A percentile compares a stretch with the other conserved stretches of the same genome.
Conservation (phyloP, 805 yeast genomes). For the Ogataea ramenticola region DNA sequence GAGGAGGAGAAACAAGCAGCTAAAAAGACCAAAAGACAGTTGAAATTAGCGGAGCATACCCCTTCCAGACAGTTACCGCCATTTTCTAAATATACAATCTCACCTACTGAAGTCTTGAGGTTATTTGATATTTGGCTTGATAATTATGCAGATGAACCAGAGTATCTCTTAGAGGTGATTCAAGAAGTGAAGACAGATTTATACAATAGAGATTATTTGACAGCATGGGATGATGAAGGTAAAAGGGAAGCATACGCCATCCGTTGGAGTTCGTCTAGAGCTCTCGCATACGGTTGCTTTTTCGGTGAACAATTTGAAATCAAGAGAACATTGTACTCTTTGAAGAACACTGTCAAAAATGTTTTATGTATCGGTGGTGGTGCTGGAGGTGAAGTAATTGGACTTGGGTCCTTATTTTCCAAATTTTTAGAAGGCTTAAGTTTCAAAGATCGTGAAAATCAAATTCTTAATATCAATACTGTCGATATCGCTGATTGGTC, state of each 20-base stretch:
- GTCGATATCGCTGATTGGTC: constrained; percentile 82
- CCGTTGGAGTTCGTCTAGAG: constrained; percentile 83
- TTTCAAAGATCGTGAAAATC: constrained; percentile 1
- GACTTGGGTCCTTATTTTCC: constrained; percentile 51
- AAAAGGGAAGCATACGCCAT: constrained; percentile 72
- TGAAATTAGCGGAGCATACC: neutral
- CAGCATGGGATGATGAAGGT: constrained; percentile 58
- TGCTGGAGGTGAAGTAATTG: constrained; percentile 77
- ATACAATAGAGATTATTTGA: constrained; percentile 60
- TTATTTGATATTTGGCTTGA: constrained; percentile 19
- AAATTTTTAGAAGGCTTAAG: constrained; percentile 14
- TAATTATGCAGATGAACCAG: constrained; percentile 20
- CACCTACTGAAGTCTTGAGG: constrained; percentile 27
- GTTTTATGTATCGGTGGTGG: constrained; percentile 81
- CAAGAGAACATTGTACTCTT: constrained; percentile 22
- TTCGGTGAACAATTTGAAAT: constrained; percentile 45
- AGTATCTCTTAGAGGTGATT: constrained; percentile 34
- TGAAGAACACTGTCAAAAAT: constrained; percentile 8
- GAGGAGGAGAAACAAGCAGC: neutral
- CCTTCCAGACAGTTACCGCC: constrained; percentile 16
- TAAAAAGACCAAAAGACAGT: neutral
- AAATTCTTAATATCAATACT: constrained; percentile 33
- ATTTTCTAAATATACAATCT: constrained; percentile 23
- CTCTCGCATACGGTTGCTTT: constrained; percentile 65
- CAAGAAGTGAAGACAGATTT: constrained; percentile 67